These are phyloP conservation scores for Exophiala sideris DNA, from an alignment of 2,329 filamentous ascomycete genomes.

Conservation along the genomic window DNA sequence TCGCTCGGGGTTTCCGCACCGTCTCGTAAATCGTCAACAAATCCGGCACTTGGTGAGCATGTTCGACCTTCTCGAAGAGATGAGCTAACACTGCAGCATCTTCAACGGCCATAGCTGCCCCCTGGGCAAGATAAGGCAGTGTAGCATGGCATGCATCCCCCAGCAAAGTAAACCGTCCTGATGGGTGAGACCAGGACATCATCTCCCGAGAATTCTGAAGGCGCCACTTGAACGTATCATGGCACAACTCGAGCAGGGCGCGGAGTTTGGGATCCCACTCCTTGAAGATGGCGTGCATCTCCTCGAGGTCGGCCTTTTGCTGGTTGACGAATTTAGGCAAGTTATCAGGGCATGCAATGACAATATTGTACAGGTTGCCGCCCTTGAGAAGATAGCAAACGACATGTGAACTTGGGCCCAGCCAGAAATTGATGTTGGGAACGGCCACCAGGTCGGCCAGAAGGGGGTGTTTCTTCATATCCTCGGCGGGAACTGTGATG, in stretches of 20 bases:
- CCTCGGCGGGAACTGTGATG: constrained; percentile 47
- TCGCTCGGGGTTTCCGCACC: constrained; percentile 39
- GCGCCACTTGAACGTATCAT: constrained; percentile 27
- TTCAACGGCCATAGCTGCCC: constrained; percentile 33
- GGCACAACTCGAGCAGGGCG: constrained; percentile 26
- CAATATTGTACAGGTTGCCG: constrained; percentile 47
- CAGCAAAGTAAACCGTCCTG: constrained; percentile 34
- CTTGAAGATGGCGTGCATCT: constrained; percentile 32
- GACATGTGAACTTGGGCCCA: constrained; percentile 52
- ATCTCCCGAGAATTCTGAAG: constrained; percentile 21
- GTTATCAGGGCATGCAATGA: constrained; percentile 48
- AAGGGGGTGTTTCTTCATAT: constrained; percentile 48
- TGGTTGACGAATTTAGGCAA: constrained; percentile 33
- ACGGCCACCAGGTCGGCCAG: constrained; percentile 44
- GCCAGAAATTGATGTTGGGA: constrained; percentile 54
- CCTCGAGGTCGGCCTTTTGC: constrained; percentile 31
- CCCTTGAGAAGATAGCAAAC: constrained; percentile 48
- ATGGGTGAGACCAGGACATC: constrained; percentile 17
- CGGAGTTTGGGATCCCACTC: constrained; percentile 34
- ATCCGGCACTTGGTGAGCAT: constrained; percentile 32
- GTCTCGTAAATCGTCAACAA: constrained; percentile 37
- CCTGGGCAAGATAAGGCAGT: constrained; percentile 37
- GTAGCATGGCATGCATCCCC: constrained; percentile 47
- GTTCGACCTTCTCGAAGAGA: constrained; percentile 31
- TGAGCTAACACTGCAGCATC: constrained; percentile 34